These are phyloP conservation scores for Cinnamomum micranthum DNA, from an alignment of 164 flowering plant species.

Conservation along the genomic window DNA sequence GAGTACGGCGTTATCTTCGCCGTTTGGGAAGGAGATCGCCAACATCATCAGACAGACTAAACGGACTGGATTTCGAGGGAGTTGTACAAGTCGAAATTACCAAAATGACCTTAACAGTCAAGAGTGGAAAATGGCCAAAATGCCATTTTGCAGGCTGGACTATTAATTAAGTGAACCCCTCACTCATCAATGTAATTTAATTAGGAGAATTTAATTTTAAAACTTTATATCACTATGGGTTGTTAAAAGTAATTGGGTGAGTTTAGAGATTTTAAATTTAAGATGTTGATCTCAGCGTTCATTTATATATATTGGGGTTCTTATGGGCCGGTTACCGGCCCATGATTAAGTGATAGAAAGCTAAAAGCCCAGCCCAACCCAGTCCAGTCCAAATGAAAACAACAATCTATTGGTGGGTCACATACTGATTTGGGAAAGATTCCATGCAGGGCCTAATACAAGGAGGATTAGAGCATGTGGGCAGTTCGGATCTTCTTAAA, in stretches of 20 bases:
- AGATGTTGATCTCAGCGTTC: too few relatives aligned
- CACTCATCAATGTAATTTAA: too few relatives aligned
- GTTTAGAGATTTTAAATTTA: too few relatives aligned
- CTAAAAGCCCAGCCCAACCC: too few relatives aligned
- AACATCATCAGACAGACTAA: not conserved
- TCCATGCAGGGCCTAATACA: not conserved
- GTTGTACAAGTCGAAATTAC: not conserved
- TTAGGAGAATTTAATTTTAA: too few relatives aligned
- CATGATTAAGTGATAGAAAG: too few relatives aligned
- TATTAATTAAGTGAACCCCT: too few relatives aligned
- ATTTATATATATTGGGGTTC: too few relatives aligned
- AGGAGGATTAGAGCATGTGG: not conserved
- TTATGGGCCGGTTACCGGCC: too few relatives aligned
- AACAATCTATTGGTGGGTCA: not conserved
- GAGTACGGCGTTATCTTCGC: conserved; percentile 3
- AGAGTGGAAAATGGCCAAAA: not conserved
- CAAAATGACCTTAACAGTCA: not conserved
- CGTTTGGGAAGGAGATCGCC: not conserved
- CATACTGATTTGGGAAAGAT: not conserved
- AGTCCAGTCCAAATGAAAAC: too few relatives aligned
- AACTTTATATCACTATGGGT: too few relatives aligned
- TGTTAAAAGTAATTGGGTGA: too few relatives aligned
- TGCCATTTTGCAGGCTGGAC: not conserved
- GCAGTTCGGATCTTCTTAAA: not conserved
- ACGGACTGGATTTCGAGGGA: not conserved